phyloP scores from a whole-genome alignment of 768 basidiomycete genomes.

The Tylopilus rubrobrunneus region DNA sequence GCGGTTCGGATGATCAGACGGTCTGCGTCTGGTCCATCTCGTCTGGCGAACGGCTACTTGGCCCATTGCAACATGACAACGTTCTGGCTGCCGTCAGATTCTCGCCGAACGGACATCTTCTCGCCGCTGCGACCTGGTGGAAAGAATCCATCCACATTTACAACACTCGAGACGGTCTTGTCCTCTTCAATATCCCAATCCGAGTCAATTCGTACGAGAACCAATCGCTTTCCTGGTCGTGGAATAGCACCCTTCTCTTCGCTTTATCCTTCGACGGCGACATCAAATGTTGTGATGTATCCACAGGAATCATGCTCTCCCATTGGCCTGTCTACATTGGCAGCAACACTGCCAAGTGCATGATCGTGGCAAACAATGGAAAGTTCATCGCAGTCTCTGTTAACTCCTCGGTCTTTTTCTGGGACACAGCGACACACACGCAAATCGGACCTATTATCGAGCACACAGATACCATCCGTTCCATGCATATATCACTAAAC shows the following conservation, averaged over 20 bases:
- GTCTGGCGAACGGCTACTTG: conserved; percentile 6
- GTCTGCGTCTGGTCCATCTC: conserved; percentile 10
- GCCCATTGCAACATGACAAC: conserved; percentile 7
- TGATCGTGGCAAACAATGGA: conserved; percentile 6
- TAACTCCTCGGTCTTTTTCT: conserved; percentile 3
- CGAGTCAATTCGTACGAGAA: conserved; percentile 10
- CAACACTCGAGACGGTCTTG: neutral
- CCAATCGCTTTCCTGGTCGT: conserved; percentile 11
- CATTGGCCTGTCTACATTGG: neutral
- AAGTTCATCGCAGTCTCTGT: conserved; percentile 8
- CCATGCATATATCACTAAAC: conserved; percentile 9
- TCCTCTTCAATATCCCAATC: conserved; percentile 8
- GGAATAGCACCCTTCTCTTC: neutral
- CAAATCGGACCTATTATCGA: conserved; percentile 7
- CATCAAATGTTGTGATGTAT: conserved; percentile 5
- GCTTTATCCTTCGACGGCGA: conserved; percentile 9
- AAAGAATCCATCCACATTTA: conserved; percentile 11
- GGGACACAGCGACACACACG: conserved; percentile 5
- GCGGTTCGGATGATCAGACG: conserved; percentile 11
- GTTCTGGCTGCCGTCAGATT: conserved; percentile 9
- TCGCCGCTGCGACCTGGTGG: conserved; percentile 16
- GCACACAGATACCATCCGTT: neutral
- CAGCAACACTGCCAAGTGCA: neutral
- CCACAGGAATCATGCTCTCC: neutral
- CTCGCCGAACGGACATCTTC: conserved; percentile 7